Conservation (phyloP, 2,329 filamentous ascomycete genomes). For the Nigrospora osmanthi region DNA sequence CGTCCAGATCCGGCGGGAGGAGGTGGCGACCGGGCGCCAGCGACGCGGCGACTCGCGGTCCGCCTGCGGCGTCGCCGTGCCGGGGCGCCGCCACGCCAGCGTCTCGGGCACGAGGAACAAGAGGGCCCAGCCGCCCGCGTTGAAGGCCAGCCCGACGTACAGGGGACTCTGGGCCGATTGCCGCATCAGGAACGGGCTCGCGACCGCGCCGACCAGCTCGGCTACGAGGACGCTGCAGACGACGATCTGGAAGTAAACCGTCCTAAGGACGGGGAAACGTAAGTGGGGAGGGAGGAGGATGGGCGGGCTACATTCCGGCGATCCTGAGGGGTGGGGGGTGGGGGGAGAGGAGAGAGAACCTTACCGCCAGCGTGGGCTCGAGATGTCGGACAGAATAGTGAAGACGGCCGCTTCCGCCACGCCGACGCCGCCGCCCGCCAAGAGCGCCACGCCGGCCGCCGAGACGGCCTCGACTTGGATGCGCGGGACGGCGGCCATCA, state of each 20-base stretch:
- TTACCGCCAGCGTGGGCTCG: conserved; percentile 2
- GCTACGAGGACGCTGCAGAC: conserved; percentile 1
- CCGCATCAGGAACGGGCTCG: neutral
- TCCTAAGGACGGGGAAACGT: neutral
- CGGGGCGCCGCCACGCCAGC: too few species aligned
- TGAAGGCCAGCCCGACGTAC: neutral
- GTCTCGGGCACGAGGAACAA: too few species aligned
- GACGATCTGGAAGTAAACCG: conserved; percentile 1
- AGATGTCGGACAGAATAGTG: conserved; percentile 1
- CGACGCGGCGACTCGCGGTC: too few species aligned
- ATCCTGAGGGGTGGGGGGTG: too few species aligned
- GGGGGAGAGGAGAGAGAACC: neutral
- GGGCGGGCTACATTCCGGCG: neutral
- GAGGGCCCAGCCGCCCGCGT: neutral
- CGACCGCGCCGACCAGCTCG: neutral
- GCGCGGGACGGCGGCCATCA: neutral
- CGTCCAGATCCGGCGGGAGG: too few species aligned
- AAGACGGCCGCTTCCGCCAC: conserved; percentile 4
- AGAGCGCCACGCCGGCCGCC: neutral
- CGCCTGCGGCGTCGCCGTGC: too few species aligned
- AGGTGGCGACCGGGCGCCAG: too few species aligned
- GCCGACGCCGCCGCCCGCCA: conserved; percentile 3
- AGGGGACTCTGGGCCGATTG: neutral
- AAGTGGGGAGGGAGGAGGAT: neutral
- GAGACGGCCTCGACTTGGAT: conserved; percentile 1